Conservation (phyloP, 1,284 basidiomycete species). For the Volvariella surrecta region DNA sequence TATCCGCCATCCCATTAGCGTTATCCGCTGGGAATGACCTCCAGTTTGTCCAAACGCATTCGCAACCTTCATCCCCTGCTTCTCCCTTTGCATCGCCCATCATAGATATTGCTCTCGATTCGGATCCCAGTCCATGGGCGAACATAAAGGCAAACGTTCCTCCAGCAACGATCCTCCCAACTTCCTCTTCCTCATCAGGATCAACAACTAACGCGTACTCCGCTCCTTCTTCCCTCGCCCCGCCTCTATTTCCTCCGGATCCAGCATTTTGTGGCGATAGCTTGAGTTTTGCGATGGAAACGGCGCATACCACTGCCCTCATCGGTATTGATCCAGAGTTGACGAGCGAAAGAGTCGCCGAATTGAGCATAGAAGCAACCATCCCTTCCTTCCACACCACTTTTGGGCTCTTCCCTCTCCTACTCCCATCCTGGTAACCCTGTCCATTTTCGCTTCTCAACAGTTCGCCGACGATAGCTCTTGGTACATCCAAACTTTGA, state of each 20-base stretch:
- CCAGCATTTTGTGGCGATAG: conserved; percentile 16
- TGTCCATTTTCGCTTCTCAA: neutral
- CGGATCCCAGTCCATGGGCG: conserved; percentile 20
- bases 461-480: neutral
- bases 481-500: conserved; percentile 40
- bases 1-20: conserved; percentile 27
- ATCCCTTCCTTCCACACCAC: conserved; percentile 19
- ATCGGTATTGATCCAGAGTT: conserved; percentile 63
- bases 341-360: conserved; percentile 54
- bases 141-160: conserved; percentile 69
- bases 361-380: conserved; percentile 59
- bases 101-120: too few species aligned
- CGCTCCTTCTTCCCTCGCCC: too few species aligned
- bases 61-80: too few species aligned
- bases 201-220: conserved; percentile 36
- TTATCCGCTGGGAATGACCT: conserved; percentile 15
- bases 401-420: neutral
- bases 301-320: conserved; percentile 60
- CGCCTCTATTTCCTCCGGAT: conserved; percentile 9
- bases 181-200: conserved; percentile 39
- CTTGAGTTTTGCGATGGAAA: conserved; percentile 35
- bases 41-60: conserved; percentile 54
- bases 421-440: neutral
- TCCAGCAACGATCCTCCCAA: conserved; percentile 24
- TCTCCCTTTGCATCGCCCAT: conserved; percentile 11